Evolutionary conservation across 352 stramenopile species (phyloP).

Genomic region (Aphanomyces stellatus): DNA sequence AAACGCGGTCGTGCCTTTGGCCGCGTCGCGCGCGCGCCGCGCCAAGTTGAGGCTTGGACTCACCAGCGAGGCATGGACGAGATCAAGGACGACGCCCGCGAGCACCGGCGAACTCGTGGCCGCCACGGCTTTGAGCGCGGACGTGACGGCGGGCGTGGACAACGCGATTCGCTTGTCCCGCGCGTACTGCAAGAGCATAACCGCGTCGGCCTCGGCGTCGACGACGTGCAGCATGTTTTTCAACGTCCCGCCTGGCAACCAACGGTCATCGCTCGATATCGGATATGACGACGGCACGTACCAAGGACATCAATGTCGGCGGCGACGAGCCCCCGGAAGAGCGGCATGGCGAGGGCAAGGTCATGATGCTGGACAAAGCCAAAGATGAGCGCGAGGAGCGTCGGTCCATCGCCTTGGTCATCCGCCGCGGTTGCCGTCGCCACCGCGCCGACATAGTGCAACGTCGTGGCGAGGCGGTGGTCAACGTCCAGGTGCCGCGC

Average conservation of each 20-base stretch:
- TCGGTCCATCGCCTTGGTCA: too few relatives aligned
- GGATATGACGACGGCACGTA: neutral
- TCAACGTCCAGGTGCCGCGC: too few relatives aligned
- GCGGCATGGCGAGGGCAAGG: neutral
- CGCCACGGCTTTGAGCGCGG: neutral
- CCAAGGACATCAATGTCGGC: neutral
- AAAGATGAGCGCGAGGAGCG: neutral
- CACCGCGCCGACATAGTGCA: slow-evolving; percentile 15
- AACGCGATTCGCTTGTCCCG: neutral
- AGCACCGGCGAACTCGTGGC: neutral
- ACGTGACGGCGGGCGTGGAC: neutral
- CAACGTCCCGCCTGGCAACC: neutral
- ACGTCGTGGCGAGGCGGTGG: neutral
- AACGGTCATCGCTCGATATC: neutral
- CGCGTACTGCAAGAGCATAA: neutral
- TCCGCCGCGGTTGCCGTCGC: neutral
- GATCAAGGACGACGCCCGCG: neutral
- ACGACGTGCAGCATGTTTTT: slow-evolving; percentile 4
- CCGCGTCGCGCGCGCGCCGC: neutral
- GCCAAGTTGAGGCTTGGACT: neutral
- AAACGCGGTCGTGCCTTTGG: too few relatives aligned
- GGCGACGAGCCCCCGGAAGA: neutral
- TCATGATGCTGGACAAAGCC: neutral
- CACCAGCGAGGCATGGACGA: slow-evolving; percentile 9
- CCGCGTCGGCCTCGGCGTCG: neutral